A percentile compares a stretch with the other conserved stretches of the same genome.
Evolutionary conservation across 108 stramenopile species (phyloP).

Genomic region (Epithemia pelagica): DNA sequence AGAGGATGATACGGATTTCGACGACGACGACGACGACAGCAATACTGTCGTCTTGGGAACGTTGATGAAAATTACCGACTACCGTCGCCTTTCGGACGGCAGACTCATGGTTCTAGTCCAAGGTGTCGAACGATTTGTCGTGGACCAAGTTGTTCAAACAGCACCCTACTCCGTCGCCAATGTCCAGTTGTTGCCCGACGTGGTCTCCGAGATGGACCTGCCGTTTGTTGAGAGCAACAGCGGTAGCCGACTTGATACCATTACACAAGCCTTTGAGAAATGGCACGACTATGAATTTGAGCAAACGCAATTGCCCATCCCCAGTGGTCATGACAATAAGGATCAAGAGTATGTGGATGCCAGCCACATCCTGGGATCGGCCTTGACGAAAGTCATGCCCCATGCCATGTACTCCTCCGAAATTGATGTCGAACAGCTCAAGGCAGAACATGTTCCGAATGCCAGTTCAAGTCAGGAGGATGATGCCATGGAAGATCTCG

Average conservation of each 20-base stretch:
- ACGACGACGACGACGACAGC: not conserved
- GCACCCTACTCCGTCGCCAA: constrained; percentile 57
- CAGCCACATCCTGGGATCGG: constrained; percentile 36
- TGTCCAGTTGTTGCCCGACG: constrained; percentile 61
- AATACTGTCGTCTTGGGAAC: constrained; percentile 37
- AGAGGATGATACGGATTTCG: not conserved
- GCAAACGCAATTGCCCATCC: constrained; percentile 27
- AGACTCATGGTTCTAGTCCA: constrained; percentile 58
- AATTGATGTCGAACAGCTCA: constrained; percentile 5
- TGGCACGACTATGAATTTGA: constrained; percentile 71
- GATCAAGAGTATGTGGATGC: not conserved
- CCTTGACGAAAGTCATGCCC: constrained; percentile 43
- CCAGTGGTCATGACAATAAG: constrained; percentile 25
- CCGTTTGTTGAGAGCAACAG: constrained; percentile 7
- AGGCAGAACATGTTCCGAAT: not conserved
- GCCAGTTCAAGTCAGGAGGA: not conserved
- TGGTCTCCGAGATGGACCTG: constrained; percentile 30
- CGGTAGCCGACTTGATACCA: constrained; percentile 28
- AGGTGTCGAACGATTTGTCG: constrained; percentile 67
- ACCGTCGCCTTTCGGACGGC: constrained; percentile 63
- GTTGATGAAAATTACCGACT: constrained; percentile 56
- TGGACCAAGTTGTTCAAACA: constrained; percentile 39
- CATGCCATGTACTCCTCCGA: constrained; percentile 43
- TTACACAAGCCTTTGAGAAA: constrained; percentile 41
- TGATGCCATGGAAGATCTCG: not conserved